Evolutionary conservation across 2,329 filamentous ascomycete species (phyloP), one percentile per base, ranked within the genome.

Genomic region (Colletotrichum incanum): DNA sequence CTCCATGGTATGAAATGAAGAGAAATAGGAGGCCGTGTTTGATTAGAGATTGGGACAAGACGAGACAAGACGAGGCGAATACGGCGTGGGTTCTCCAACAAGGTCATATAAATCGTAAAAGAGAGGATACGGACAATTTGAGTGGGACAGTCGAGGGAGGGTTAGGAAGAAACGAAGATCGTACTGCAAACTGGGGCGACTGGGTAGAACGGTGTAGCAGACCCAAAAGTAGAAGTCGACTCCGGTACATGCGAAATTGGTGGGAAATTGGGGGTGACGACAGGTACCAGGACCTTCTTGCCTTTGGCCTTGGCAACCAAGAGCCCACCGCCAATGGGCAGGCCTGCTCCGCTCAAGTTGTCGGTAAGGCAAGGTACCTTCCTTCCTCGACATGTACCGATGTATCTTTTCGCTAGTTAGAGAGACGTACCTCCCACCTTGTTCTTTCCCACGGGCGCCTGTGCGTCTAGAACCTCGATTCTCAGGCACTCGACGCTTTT

Each of bases 161-260:
- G 49, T 23, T 64, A 23, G 52, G 52, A 39, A 28, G 28, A 41
- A 47, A 9, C 34, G 59, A 54, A 69, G 65, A 64, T 72, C 58
- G 65, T 49, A 47, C 62, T 60, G 67, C 52, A 58, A 62, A 58
- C 41, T 43, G 65, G 68, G 58, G 41, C 49, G 41, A 55, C 28
- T 31, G 43, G 54, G 69, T 65, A 34, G 37, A 31, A 61, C 58
- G 69, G 52, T 63, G 59, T 58, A 60, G 65, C 58, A 45, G 61
- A 68, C 31, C 69, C 69, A 41, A 60, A 74, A 73, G 65, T 49
- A 74, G 72, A 72, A 73, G 64, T 68, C 52, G 69, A 39, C 69
- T 72, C 72, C 72, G 72, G 72, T 73, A 74, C 72, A 74, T 74
- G 60, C 64, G 72, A 74, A 64, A 74, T 74, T 74, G 72, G 69